Evolutionary conservation across 2,329 filamentous ascomycete genomes (phyloP).

Genomic region (Penicillium hordei): DNA sequence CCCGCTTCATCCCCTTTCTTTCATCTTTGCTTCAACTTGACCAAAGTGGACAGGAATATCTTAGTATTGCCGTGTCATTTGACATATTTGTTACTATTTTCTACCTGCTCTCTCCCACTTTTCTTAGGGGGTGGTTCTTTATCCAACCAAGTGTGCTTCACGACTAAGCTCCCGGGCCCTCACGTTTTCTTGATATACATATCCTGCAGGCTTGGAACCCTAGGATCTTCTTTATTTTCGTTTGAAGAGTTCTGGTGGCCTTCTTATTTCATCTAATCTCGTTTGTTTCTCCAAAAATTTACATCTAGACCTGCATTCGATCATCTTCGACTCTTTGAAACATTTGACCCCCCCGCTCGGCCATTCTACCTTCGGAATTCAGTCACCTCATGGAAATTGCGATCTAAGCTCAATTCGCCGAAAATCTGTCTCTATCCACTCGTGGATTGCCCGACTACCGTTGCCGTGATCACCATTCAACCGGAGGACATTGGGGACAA

Average conservation of each 20-base stretch:
- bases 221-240: background rate
- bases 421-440: background rate
- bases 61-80: slow-evolving; percentile 1
- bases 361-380: slow-evolving; percentile 17
- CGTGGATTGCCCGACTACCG: background rate
- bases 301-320: slow-evolving; percentile 5
- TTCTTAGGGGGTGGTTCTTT: background rate
- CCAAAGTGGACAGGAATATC: background rate
- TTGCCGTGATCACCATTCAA: background rate
- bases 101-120: background rate
- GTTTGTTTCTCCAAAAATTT: background rate
- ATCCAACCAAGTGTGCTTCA: slow-evolving; percentile 9
- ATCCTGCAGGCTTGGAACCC: slow-evolving; percentile 1
- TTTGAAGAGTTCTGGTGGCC: slow-evolving; percentile 9
- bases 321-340: slow-evolving; percentile 11
- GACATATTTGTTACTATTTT: background rate
- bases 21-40: slow-evolving; percentile 9
- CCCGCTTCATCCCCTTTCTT: slow-evolving; percentile 26
- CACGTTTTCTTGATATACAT: slow-evolving; percentile 13
- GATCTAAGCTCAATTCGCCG: slow-evolving; percentile 11
- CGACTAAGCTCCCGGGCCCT: slow-evolving; percentile 19
- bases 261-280: background rate
- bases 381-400: slow-evolving; percentile 17
- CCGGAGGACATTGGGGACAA: slow-evolving; percentile 1
- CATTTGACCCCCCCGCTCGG: slow-evolving; percentile 19